phyloP scores from a whole-genome alignment of 345 rosid genomes.

The Citrus unshiu region DNA sequence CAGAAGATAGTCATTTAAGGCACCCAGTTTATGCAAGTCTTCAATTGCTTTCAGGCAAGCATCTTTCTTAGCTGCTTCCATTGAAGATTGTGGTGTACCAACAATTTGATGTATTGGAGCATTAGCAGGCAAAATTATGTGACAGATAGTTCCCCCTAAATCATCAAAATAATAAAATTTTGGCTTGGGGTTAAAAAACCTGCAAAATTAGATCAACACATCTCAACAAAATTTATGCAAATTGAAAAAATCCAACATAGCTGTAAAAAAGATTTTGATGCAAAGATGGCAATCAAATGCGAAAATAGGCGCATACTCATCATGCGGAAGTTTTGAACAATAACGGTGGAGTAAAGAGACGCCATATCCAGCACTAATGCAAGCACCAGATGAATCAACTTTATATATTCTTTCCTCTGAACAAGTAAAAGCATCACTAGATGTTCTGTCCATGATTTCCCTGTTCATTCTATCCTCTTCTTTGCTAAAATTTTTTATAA shows the following conservation, averaged over 20 bases:
- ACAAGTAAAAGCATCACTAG: constrained; percentile 42
- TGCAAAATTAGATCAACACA: constrained; percentile 33
- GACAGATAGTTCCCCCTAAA: constrained; percentile 71
- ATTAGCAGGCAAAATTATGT: constrained; percentile 69
- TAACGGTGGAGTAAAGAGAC: constrained; percentile 71
- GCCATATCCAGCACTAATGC: constrained; percentile 73
- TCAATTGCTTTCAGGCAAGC: constrained; percentile 80
- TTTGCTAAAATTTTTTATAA: constrained; percentile 54
- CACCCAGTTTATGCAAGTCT: constrained; percentile 78
- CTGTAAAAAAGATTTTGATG: constrained; percentile 2
- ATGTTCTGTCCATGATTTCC: constrained; percentile 71
- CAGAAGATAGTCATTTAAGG: constrained; percentile 64
- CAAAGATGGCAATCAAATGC: constrained; percentile 9
- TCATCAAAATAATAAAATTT: constrained; percentile 67
- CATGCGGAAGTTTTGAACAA: constrained; percentile 90
- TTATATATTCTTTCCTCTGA: constrained; percentile 56
- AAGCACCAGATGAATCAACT: constrained; percentile 78
- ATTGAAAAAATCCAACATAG: neutral
- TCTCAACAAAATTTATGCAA: constrained; percentile 5
- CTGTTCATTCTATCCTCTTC: constrained; percentile 63
- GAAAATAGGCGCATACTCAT: constrained; percentile 59
- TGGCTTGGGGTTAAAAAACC: constrained; percentile 81
- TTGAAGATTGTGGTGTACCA: constrained; percentile 56
- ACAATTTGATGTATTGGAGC: constrained; percentile 65
- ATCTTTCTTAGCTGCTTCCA: constrained; percentile 77